Percentiles rank a stretch among this genome's conserved stretches.
Evolutionary conservation across 1,139 yeast species (phyloP).

Genomic region (Yamadazyma diospyri): DNA sequence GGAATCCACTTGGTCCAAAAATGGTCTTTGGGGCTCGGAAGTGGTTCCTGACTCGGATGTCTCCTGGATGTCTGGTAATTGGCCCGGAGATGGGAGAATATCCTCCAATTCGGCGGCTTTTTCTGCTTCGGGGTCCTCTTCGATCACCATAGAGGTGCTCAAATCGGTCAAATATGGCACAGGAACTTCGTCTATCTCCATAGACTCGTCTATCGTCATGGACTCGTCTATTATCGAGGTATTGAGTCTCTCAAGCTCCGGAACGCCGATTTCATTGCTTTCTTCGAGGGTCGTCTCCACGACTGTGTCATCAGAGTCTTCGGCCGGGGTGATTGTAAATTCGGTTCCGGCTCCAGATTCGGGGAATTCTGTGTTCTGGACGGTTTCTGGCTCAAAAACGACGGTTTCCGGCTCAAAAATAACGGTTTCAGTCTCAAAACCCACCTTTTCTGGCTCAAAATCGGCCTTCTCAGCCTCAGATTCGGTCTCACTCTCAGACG

Average conservation of each 20-base stretch:
- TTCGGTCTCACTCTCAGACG: constrained; percentile 9
- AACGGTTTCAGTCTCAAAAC: neutral
- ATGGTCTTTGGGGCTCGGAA: constrained; percentile 1
- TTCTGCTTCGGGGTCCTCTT: neutral
- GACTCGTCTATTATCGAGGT: too few relatives aligned
- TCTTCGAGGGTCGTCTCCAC: too few relatives aligned
- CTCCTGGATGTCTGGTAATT: too few relatives aligned
- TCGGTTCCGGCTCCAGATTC: neutral
- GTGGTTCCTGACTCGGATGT: too few relatives aligned
- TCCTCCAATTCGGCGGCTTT: too few relatives aligned
- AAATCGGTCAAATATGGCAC: too few relatives aligned
- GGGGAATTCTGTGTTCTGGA: too few relatives aligned
- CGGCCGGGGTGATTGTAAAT: neutral
- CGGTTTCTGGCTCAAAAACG: constrained; percentile 1
- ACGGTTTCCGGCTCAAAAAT: neutral
- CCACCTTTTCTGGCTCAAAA: neutral
- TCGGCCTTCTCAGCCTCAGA: constrained; percentile 5
- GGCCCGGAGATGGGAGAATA: too few relatives aligned
- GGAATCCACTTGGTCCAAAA: constrained; percentile 1
- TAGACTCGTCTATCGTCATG: too few relatives aligned
- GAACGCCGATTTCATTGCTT: neutral
- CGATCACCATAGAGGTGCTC: neutral
- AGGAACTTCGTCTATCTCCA: too few relatives aligned
- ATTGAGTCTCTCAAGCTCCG: too few relatives aligned
- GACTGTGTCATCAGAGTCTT: neutral